Percentiles rank a stretch among this genome's conserved stretches.
Evolutionary conservation across 306 rosid genomes (phyloP).

Genomic region (Vigna reflexopilosa): DNA sequence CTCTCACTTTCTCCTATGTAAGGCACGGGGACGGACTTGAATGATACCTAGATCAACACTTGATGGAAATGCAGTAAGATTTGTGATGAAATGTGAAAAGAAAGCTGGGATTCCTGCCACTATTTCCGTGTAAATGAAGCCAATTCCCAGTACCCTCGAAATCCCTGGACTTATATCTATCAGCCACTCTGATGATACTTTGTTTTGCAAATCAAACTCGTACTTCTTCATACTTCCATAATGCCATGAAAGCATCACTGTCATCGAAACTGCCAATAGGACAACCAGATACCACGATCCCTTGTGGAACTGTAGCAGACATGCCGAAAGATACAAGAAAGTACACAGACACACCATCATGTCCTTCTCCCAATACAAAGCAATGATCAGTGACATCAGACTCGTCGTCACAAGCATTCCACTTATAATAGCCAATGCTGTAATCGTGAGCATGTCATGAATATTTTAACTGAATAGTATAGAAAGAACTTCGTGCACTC

Average conservation of each 20-base stretch:
- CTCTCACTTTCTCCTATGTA: constrained; percentile 63
- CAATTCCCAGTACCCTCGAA: constrained; percentile 78
- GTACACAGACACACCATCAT: constrained; percentile 53
- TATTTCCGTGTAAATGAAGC: constrained; percentile 79
- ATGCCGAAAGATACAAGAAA: constrained; percentile 69
- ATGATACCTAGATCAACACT: constrained; percentile 77
- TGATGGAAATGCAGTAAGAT: constrained; percentile 87
- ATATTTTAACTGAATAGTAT: not conserved
- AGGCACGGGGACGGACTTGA: constrained; percentile 76
- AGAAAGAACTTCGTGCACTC: not conserved
- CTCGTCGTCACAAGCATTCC: constrained; percentile 86
- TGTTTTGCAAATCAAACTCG: constrained; percentile 75
- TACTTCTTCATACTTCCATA: constrained; percentile 85
- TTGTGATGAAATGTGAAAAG: constrained; percentile 83
- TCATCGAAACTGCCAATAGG: constrained; percentile 62
- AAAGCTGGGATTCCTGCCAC: constrained; percentile 84
- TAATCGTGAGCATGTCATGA: constrained; percentile 7
- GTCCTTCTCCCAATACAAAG: constrained; percentile 79
- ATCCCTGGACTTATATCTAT: constrained; percentile 66
- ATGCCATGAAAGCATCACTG: constrained; percentile 81
- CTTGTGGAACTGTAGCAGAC: constrained; percentile 70
- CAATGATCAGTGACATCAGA: constrained; percentile 79
- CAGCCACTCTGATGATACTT: constrained; percentile 79
- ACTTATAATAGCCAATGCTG: constrained; percentile 74
- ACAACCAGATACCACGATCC: constrained; percentile 84